phyloP scores from a whole-genome alignment of 441 rosid species.

The Bruguiera hainesii region DNA sequence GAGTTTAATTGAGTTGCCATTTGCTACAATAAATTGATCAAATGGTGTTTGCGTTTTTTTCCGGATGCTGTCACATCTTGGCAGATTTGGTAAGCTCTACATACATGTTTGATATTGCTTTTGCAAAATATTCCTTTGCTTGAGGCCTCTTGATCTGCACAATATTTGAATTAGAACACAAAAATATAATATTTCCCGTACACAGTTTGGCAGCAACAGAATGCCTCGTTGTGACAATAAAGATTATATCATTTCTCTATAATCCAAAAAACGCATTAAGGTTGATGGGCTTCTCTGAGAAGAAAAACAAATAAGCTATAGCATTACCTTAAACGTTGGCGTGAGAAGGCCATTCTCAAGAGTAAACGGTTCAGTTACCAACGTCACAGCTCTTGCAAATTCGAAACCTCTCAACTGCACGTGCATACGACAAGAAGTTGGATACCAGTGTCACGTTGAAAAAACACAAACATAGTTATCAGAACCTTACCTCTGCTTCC shows the following conservation, averaged over 20 bases:
- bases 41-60: not conserved
- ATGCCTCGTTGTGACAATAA: not conserved
- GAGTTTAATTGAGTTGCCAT: not conserved
- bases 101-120: constrained; percentile 76
- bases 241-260: not conserved
- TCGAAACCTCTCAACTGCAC: constrained; percentile 96
- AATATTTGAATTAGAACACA: not conserved
- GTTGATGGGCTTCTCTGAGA: not conserved
- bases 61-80: constrained; percentile 14
- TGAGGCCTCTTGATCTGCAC: constrained; percentile 92
- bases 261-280: too few relatives aligned
- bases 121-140: constrained; percentile 70
- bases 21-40: not conserved
- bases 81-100: constrained; percentile 49
- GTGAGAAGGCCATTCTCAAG: constrained; percentile 83
- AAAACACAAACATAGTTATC: not conserved
- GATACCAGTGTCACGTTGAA: not conserved
- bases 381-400: constrained; percentile 83
- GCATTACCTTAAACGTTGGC: constrained; percentile 89
- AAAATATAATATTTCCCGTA: not conserved
- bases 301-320: not conserved
- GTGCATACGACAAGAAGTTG: not conserved
- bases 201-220: not conserved
- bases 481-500: constrained; percentile 72
- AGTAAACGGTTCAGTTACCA: constrained; percentile 77